Evolutionary conservation across 1,139 yeast species (phyloP).

Genomic region (Magnusiomyces starmeri): DNA sequence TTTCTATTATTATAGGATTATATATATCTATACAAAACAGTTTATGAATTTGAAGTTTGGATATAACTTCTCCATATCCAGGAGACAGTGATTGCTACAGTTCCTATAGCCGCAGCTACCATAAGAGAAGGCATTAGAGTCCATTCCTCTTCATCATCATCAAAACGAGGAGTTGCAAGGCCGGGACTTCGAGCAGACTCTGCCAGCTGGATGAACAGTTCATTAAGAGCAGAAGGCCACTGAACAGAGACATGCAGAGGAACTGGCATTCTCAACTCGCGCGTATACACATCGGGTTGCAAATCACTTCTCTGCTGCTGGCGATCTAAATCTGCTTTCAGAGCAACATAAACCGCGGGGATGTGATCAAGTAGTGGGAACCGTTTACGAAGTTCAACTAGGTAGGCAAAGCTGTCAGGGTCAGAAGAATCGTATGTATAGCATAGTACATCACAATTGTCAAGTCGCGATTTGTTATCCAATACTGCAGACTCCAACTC

Average conservation of each 20-base stretch:
- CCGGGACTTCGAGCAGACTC: constrained; percentile 82
- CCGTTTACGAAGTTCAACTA: constrained; percentile 57
- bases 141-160: constrained; percentile 53
- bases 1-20: constrained; percentile 1
- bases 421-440: constrained; percentile 89
- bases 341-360: constrained; percentile 83
- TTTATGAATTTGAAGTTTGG: constrained; percentile 11
- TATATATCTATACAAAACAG: constrained; percentile 2
- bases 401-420: constrained; percentile 84
- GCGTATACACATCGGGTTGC: constrained; percentile 84
- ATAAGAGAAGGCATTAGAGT: constrained; percentile 38
- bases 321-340: constrained; percentile 90
- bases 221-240: constrained; percentile 83
- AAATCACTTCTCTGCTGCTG: constrained; percentile 82
- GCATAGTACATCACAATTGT: constrained; percentile 86
- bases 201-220: constrained; percentile 76
- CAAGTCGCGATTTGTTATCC: constrained; percentile 61
- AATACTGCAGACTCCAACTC: constrained; percentile 78
- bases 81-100: constrained; percentile 17
- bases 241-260: constrained; percentile 82
- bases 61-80: constrained; percentile 17
- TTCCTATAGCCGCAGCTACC: constrained; percentile 24
- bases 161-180: constrained; percentile 72
- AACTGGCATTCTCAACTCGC: constrained; percentile 59
- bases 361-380: constrained; percentile 57